Conservation (phyloP, 768 basidiomycete genomes). For the Tylopilus sp. region DNA sequence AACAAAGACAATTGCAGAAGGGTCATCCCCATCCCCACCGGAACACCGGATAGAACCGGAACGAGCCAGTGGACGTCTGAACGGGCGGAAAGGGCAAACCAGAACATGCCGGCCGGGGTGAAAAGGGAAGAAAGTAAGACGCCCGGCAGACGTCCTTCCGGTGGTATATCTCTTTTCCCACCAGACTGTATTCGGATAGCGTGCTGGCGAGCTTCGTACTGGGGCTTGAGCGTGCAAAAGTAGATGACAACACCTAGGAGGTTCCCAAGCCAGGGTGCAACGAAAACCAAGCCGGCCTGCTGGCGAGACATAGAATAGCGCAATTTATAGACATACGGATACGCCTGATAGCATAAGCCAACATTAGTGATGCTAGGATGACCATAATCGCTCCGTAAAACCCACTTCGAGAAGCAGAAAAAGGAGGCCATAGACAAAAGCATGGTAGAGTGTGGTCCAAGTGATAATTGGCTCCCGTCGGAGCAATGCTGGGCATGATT, state of each 20-base stretch:
- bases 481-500: conserved; percentile 13
- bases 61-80: conserved; percentile 20
- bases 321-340: conserved; percentile 19
- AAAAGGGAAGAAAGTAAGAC: conserved; percentile 18
- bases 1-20: conserved; percentile 17
- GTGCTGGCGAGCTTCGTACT: conserved; percentile 17
- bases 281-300: conserved; percentile 19
- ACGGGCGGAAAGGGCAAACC: conserved; percentile 23
- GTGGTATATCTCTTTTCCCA: conserved; percentile 16
- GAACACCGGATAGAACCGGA: conserved; percentile 24
- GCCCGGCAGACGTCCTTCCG: conserved; percentile 22
- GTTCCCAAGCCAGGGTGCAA: conserved; percentile 24
- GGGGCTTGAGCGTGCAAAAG: conserved; percentile 21
- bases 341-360: conserved; percentile 14
- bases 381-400: neutral
- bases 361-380: neutral
- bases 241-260: conserved; percentile 15
- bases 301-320: conserved; percentile 22
- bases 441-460: conserved; percentile 24
- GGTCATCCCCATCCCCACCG: conserved; percentile 26
- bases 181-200: conserved; percentile 12
- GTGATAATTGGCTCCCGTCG: conserved; percentile 21
- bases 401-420: conserved; percentile 25
- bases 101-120: conserved; percentile 24
- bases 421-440: conserved; percentile 24